Evolutionary conservation across 2,329 filamentous ascomycete species (phyloP).

Genomic region (Curvularia sp.): DNA sequence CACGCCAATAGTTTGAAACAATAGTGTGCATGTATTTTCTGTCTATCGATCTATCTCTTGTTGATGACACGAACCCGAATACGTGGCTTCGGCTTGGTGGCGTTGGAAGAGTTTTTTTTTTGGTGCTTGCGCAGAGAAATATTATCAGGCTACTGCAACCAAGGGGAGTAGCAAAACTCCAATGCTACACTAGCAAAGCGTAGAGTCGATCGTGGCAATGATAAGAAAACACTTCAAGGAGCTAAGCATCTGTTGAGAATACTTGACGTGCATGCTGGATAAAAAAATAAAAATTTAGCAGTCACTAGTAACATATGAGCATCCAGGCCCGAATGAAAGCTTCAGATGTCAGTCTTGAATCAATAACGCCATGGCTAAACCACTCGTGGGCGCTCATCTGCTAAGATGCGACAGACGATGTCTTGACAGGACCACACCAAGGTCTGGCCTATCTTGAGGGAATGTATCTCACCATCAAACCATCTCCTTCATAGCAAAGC

Average conservation of each 20-base stretch:
- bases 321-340: neutral
- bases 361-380: neutral
- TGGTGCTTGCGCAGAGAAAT: neutral
- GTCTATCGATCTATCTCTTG: neutral
- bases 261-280: neutral
- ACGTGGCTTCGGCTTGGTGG: neutral
- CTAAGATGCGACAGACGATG: neutral
- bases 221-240: neutral
- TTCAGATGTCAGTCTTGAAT: neutral
- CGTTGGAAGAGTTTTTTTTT: neutral
- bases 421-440: neutral
- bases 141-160: neutral
- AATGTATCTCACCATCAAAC: slow-evolving; percentile 80
- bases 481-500: slow-evolving; percentile 68
- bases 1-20: neutral
- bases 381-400: neutral
- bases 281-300: neutral
- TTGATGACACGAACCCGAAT: neutral
- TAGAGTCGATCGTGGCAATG: neutral
- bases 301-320: neutral
- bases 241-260: neutral
- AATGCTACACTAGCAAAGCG: neutral
- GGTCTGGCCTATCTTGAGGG: neutral
- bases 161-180: neutral
- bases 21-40: neutral